Conservation (phyloP, 768 basidiomycete species). For the Gautieria morchelliformis region DNA sequence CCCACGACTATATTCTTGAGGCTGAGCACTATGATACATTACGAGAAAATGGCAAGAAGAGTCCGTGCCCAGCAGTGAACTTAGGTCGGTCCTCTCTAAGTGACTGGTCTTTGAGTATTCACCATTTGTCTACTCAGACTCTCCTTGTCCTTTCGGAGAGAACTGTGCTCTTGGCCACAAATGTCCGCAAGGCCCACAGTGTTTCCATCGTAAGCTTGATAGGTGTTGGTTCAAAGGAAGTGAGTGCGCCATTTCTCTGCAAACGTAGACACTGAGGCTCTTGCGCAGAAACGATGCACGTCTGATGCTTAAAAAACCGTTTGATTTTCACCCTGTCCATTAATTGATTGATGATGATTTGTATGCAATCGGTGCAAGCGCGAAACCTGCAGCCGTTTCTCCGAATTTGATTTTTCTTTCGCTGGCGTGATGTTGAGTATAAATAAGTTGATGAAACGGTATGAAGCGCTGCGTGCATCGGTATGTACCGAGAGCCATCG, state of each 20-base stretch:
- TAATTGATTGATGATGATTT: conserved; percentile 1
- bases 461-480: not conserved
- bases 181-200: conserved; percentile 70
- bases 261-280: not conserved
- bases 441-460: no score
- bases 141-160: conserved; percentile 66
- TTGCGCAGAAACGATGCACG: conserved; percentile 1
- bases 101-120: not conserved
- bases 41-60: conserved; percentile 72
- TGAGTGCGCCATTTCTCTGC: conserved; percentile 17
- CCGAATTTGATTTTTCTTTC: not conserved
- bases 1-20: conserved; percentile 68
- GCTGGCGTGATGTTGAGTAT: no score
- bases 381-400: not conserved
- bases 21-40: conserved; percentile 63
- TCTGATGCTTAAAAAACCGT: not conserved
- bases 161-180: conserved; percentile 78
- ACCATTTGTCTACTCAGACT: conserved; percentile 30
- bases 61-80: conserved; percentile 78
- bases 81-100: conserved; percentile 38
- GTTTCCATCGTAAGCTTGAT: conserved; percentile 32
- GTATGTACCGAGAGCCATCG: not conserved
- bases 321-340: not conserved
- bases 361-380: not conserved
- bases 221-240: conserved; percentile 85